Evolutionary conservation across 345 rosid species (phyloP).

Genomic region (Dipteronia sinensis): DNA sequence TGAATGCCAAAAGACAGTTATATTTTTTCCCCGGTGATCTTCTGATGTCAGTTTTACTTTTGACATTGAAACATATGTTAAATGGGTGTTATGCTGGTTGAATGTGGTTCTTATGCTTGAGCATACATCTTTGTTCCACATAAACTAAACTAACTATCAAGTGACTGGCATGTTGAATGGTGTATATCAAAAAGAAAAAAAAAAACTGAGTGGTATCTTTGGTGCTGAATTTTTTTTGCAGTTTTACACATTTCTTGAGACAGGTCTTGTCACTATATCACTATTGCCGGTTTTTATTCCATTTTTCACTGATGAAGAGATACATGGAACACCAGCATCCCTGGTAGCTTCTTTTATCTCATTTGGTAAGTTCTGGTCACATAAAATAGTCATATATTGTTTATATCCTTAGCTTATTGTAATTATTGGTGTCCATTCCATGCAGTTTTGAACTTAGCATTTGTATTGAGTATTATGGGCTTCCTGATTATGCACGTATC

Average conservation of each 20-base stretch:
- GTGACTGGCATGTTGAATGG: neutral
- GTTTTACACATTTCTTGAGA: constrained; percentile 89
- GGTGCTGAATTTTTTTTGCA: constrained; percentile 40
- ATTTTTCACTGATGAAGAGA: constrained; percentile 69
- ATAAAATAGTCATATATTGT: neutral
- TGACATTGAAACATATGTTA: neutral
- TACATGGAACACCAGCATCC: constrained; percentile 63
- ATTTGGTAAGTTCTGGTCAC: constrained; percentile 52
- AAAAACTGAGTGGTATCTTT: constrained; percentile 15
- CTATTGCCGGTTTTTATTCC: constrained; percentile 64
- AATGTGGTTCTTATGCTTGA: neutral
- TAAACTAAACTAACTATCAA: neutral
- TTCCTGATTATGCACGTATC: constrained; percentile 77
- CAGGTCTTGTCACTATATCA: constrained; percentile 65
- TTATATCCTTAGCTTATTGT: neutral
- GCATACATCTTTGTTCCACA: neutral
- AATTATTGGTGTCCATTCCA: neutral
- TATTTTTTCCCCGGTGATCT: neutral
- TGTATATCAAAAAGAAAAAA: neutral
- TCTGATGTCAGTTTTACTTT: constrained; percentile 6
- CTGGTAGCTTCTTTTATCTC: constrained; percentile 73
- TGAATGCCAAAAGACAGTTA: neutral
- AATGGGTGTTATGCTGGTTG: neutral
- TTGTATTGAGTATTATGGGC: constrained; percentile 77
- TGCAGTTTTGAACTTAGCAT: constrained; percentile 79